These are phyloP conservation scores for Jamesozyma lodderae DNA, from an alignment of 805 yeast genomes.

Conservation along the genomic window DNA sequence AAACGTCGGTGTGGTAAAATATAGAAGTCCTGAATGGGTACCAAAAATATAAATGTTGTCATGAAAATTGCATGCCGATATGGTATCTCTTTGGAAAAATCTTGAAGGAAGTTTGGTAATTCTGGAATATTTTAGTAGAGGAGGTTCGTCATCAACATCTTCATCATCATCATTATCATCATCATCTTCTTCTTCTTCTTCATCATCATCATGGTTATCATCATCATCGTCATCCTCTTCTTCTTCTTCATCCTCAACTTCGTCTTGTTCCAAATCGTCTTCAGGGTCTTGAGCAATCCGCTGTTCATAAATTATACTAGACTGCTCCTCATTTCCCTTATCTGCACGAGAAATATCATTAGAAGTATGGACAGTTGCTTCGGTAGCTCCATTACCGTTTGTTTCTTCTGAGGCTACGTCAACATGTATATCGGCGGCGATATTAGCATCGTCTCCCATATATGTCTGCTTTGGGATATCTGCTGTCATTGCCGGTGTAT, in stretches of 20 bases:
- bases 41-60: constrained; percentile 67
- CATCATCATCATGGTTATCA: constrained; percentile 17
- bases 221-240: constrained; percentile 4
- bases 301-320: too few species aligned
- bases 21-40: constrained; percentile 79
- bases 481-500: too few species aligned
- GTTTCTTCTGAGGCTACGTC: too few species aligned
- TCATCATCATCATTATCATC: constrained; percentile 29
- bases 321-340: too few species aligned
- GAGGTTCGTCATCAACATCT: constrained; percentile 46
- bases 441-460: too few species aligned
- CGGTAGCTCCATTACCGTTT: too few species aligned
- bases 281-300: too few species aligned
- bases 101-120: constrained; percentile 56
- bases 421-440: too few species aligned
- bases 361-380: too few species aligned
- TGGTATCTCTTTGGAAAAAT: constrained; percentile 66
- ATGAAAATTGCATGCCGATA: constrained; percentile 58
- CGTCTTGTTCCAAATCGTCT: constrained; percentile 13
- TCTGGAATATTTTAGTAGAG: constrained; percentile 66
- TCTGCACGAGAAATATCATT: too few species aligned
- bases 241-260: constrained; percentile 12
- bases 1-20: constrained; percentile 53
- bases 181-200: constrained; percentile 26
- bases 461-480: too few species aligned